Percentiles rank a stretch among this genome's conserved stretches.
Conservation (phyloP, 2,329 filamentous ascomycete genomes). For the Leptosphaerulina australis region DNA sequence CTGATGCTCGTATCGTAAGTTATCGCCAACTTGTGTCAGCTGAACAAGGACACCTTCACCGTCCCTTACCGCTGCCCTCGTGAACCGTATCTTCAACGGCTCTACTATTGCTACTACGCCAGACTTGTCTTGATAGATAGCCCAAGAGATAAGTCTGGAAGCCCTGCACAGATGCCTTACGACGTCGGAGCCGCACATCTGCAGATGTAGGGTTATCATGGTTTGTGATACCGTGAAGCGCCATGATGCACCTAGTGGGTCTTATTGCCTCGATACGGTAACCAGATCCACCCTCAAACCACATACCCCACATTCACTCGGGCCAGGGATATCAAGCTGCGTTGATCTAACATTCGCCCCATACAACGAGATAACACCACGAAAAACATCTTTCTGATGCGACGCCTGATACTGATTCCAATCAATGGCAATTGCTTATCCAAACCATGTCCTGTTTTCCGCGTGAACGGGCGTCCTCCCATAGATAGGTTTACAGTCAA, state of each 20-base stretch:
- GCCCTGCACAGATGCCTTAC: conserved; percentile 9
- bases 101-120: background rate
- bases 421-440: conserved; percentile 13
- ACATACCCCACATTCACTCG: conserved; percentile 21
- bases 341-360: conserved; percentile 18
- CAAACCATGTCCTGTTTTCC: conserved; percentile 34
- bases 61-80: conserved; percentile 9
- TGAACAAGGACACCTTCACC: background rate
- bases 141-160: conserved; percentile 8
- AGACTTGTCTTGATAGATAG: background rate
- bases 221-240: conserved; percentile 26
- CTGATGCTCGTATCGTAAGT: background rate
- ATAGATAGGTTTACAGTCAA: conserved; percentile 24
- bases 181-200: conserved; percentile 20
- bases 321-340: conserved; percentile 12
- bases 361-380: conserved; percentile 11
- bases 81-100: conserved; percentile 16
- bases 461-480: conserved; percentile 34
- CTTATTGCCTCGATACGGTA: conserved; percentile 19
- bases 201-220: conserved; percentile 33
- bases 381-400: conserved; percentile 10
- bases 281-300: conserved; percentile 19
- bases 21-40: conserved; percentile 6
- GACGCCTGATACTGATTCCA: conserved; percentile 11
- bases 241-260: conserved; percentile 28